Conservation (phyloP, 352 stramenopile species). For the Pythium sp. region DNA sequence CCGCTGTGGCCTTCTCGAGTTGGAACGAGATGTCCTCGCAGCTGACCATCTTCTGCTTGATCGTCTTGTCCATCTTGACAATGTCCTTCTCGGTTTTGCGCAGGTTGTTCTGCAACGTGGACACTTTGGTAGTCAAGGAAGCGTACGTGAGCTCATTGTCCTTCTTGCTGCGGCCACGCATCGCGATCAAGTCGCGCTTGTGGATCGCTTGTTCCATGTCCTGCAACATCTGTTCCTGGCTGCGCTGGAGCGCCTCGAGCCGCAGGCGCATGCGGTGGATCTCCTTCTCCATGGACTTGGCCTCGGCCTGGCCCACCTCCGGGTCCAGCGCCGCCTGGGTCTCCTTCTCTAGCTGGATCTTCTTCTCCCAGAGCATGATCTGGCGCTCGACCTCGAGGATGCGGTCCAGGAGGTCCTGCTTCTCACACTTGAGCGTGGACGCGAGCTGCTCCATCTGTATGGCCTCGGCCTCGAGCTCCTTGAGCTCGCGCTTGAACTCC, state of each 20-base stretch:
- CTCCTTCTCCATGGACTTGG: conserved; percentile 93
- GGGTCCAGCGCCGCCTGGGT: conserved; percentile 93
- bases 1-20: conserved; percentile 66
- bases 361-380: conserved; percentile 95
- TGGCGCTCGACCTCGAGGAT: conserved; percentile 92
- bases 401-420: conserved; percentile 84
- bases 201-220: conserved; percentile 94
- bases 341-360: conserved; percentile 96
- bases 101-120: conserved; percentile 68
- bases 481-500: conserved; percentile 90
- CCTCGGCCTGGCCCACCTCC: conserved; percentile 89
- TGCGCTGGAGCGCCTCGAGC: conserved; percentile 88
- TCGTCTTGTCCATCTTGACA: conserved; percentile 54
- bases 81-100: conserved; percentile 70
- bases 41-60: conserved; percentile 56
- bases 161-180: conserved; percentile 84
- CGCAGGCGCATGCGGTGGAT: conserved; percentile 94
- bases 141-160: conserved; percentile 82
- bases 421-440: conserved; percentile 70
- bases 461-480: conserved; percentile 84
- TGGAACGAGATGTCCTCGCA: conserved; percentile 72
- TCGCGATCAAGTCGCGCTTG: conserved; percentile 92
- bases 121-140: conserved; percentile 83
- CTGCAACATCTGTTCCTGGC: conserved; percentile 92
- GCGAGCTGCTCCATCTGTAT: conserved; percentile 78